Base-by-base conservation (phyloP, 345 rosid species). In the Salix dunnii region DNA sequence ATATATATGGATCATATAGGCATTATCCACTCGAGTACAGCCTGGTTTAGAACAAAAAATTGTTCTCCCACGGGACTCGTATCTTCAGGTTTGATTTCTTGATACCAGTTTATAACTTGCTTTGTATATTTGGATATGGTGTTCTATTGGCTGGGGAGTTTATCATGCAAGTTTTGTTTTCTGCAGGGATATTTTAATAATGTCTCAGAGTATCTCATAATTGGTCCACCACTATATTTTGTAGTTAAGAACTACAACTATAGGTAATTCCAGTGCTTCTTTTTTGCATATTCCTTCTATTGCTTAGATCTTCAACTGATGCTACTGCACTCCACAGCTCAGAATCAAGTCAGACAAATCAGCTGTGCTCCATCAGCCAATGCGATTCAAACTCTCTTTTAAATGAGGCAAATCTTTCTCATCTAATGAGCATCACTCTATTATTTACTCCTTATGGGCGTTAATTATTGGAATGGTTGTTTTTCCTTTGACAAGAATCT, bases 11-110 rank as follows among this genome's bases (percentile, higher is more conserved):
- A 82, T 58, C 53, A 75, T 58, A 46, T 76, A 96, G 99, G 99
- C 99, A 38, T 80, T 96, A 75, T 82, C 92, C 74, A 91, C 98
- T 53, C 87, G 99, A 79, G 83, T 93, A 67, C 92, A 96, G 82
- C 92, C 98, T 78, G 99, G 99, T 82, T 81, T 95, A 86, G 99
- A 95, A 71, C 98, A 95, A 83, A 86, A 91, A 83, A 91, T 91
- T 86, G 99, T 95, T 82, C 99, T 95, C 84, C 99, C 99, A 17
- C 88, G 82, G 60, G 97, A 95, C 82, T 95, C 99, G 1, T 95
- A 95, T 86, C 97, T 95, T 85, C 99, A 95, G 97, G 98, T 94
- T 88, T 65, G 53, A 67, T 66, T 69, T 77, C 73, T 55, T 72
- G 49, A 42, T 62, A 30, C 30, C 35, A 5, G 61, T 70, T 69